phyloP scores from a whole-genome alignment of 352 stramenopile genomes.

The Globisporangium uncinulatum region DNA sequence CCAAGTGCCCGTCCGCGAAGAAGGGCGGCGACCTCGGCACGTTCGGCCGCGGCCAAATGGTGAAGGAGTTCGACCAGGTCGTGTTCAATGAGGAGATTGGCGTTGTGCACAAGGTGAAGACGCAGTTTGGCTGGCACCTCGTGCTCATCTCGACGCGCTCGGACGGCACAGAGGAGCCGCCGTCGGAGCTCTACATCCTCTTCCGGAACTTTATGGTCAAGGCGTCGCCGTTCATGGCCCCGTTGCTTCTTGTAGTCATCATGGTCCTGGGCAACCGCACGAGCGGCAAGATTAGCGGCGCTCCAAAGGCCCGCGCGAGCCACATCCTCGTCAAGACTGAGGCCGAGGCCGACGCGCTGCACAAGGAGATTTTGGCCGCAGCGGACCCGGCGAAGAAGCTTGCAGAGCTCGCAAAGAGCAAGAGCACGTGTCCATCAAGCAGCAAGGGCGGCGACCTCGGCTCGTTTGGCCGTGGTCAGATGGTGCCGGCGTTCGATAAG shows the following conservation, averaged over 20 bases:
- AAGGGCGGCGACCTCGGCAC: constrained; percentile 60
- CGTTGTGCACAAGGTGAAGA: constrained; percentile 71
- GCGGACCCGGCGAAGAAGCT: constrained; percentile 55
- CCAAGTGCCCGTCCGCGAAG: constrained; percentile 59
- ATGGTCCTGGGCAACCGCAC: constrained; percentile 32
- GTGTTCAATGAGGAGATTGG: constrained; percentile 64
- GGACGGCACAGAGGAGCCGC: constrained; percentile 10
- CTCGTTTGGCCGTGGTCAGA: constrained; percentile 65
- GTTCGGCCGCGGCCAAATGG: constrained; percentile 71
- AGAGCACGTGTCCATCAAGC: constrained; percentile 69
- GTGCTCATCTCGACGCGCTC: constrained; percentile 63
- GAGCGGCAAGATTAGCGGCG: constrained; percentile 20
- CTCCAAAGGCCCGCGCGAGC: constrained; percentile 43
- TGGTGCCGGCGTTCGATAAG: constrained; percentile 71
- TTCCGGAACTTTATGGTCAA: constrained; percentile 29
- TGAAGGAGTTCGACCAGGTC: constrained; percentile 71
- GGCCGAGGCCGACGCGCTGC: constrained; percentile 48
- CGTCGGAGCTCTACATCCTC: constrained; percentile 25
- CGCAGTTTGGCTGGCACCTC: constrained; percentile 82
- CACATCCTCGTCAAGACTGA: constrained; percentile 75
- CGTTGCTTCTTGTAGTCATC: constrained; percentile 46
- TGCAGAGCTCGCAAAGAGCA: constrained; percentile 56
- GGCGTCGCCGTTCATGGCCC: constrained; percentile 44
- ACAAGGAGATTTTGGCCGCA: constrained; percentile 40
- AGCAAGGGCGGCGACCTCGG: constrained; percentile 64